These are phyloP conservation scores for Capsicum pubescens DNA, from an alignment of 257 asterid species.

Conservation along the genomic window DNA sequence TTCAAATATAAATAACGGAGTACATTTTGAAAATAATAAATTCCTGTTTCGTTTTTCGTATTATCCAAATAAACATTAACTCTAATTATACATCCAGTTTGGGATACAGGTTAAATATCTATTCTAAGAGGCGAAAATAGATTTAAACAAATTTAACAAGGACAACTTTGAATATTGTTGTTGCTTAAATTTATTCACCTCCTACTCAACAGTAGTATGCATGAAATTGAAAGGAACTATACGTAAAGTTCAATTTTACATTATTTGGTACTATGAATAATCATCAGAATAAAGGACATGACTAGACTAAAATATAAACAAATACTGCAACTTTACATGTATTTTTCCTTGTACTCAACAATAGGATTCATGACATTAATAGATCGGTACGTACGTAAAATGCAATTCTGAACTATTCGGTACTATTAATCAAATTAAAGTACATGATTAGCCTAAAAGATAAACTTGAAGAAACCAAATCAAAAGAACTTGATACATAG, in stretches of 20 bases:
- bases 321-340: too few relatives aligned
- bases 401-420: neutral
- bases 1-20: too few relatives aligned
- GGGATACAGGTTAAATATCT: neutral
- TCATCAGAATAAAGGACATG: neutral
- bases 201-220: neutral
- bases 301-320: neutral
- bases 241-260: neutral
- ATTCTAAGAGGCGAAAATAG: too few relatives aligned
- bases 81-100: neutral
- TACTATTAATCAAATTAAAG: neutral
- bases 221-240: too few relatives aligned
- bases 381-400: neutral
- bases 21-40: too few relatives aligned
- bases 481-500: neutral
- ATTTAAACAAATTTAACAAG: neutral
- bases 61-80: neutral
- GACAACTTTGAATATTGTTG: too few relatives aligned
- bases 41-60: neutral
- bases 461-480: neutral
- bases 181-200: neutral
- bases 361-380: neutral
- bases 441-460: neutral
- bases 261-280: neutral
- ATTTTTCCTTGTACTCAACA: neutral